Base-by-base conservation (phyloP, 176 grass and related monocot genomes). In the Tuctoria greenei region DNA sequence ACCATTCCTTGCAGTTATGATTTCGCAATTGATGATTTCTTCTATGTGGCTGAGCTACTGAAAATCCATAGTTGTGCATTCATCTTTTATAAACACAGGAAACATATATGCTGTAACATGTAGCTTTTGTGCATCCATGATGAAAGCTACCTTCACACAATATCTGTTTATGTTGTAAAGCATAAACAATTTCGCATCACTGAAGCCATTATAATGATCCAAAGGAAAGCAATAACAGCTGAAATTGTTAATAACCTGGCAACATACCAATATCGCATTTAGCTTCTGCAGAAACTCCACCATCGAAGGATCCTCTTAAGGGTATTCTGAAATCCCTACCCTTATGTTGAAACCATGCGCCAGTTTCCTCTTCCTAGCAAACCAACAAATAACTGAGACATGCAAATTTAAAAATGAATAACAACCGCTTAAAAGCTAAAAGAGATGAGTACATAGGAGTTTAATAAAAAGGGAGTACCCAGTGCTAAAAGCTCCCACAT, bases 311-410 rank as follows among this genome's bases (percentile, higher is more conserved):
- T 18, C 49, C 87, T 71, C 27, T 82, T 76, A 98, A 85, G 14
- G 84, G 85, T 65, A 98, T 89, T 86, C 73, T 94, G 85, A 98
- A 98, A 82, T 98, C 95, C 49, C 89, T 83, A 2, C 91, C 91
- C 64, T 88, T 92, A 72, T 98, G 92, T 50, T 98, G 95, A 88
- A 92, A 90, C 95, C 95, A 98, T 69, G 86, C 79, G 60, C 89
- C 91, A 52, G 91, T 90, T 84, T 92, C 91, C 89, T 95, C 89
- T 86, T 98, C 95, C 95, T 98, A 85, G 73, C 43, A 90, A 78
- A 78, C 40, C 64, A 88, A 52, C 64, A 79, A 49, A 52, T 21
- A 76, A 78, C 14, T 39, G 23, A 80, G 26, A 71, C 40, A 73
- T 66, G 62, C 17, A 67, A 75, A 43, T 49, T 70, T 10, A 41